These are phyloP conservation scores for Kodamaea nitidulidarum DNA, from an alignment of 805 yeast species.

Conservation along the genomic window DNA sequence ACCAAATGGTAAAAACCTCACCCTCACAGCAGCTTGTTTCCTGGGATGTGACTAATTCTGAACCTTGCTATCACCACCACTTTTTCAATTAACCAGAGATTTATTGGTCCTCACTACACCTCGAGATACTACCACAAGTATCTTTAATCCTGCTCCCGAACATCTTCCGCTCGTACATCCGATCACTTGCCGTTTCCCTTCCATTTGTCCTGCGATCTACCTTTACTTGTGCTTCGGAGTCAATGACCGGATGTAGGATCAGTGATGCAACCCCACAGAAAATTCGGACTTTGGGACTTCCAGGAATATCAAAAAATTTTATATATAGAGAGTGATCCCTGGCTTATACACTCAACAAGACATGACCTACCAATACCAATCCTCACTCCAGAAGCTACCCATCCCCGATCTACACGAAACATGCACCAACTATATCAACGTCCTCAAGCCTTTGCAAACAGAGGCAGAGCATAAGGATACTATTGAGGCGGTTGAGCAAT, in stretches of 20 bases:
- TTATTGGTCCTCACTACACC: no score
- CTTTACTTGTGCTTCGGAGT: no score
- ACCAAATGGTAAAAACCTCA: no score
- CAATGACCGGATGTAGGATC: background rate
- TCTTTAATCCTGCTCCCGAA: no score
- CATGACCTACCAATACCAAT: constrained; percentile 56
- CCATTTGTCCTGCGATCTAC: no score
- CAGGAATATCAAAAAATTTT: background rate
- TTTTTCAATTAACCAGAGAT: no score
- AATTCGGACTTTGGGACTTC: constrained; percentile 5
- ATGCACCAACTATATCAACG: constrained; percentile 59
- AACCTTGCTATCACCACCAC: no score
- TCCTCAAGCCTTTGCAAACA: constrained; percentile 77
- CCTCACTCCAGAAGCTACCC: constrained; percentile 61
- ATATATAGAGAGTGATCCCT: background rate
- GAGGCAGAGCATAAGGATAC: constrained; percentile 65
- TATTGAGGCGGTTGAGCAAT: constrained; percentile 50
- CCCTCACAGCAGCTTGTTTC: no score
- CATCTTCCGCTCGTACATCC: no score
- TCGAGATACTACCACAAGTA: no score
- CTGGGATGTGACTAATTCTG: no score
- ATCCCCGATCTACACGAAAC: constrained; percentile 74
- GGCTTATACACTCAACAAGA: background rate
- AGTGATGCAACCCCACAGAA: constrained; percentile 1
- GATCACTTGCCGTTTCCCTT: no score